Percentiles rank a stretch among this genome's conserved stretches.
phyloP scores from a whole-genome alignment of 169 alveolate genomes.

The Eimeria sp. region DNA sequence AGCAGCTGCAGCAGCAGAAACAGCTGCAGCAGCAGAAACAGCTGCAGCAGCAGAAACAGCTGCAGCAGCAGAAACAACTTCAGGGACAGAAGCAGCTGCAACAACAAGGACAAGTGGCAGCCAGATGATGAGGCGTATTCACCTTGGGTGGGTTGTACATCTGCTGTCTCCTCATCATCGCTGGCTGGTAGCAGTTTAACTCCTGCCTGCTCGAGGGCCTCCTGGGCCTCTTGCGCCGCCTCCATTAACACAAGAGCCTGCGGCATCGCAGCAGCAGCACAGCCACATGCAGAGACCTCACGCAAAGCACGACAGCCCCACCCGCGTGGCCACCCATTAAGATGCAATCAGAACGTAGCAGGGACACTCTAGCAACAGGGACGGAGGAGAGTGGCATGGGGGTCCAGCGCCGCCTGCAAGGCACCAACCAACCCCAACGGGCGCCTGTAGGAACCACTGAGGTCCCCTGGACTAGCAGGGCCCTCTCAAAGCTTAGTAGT shows the following conservation, averaged over 20 bases:
- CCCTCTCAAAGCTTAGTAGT: background rate
- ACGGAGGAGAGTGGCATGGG: no score
- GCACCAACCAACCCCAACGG: no score
- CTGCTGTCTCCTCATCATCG: slow-evolving; percentile 50
- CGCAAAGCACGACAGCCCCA: background rate
- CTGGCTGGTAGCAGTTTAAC: slow-evolving; percentile 34
- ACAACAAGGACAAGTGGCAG: no score
- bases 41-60: slow-evolving; percentile 36
- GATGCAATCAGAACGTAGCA: background rate
- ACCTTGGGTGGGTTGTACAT: slow-evolving; percentile 23
- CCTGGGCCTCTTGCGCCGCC: slow-evolving; percentile 71
- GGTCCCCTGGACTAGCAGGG: background rate
- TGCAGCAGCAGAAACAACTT: no score
- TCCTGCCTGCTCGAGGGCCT: slow-evolving; percentile 67
- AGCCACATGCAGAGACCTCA: background rate
- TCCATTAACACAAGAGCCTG: slow-evolving; percentile 39
- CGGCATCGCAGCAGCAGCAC: background rate
- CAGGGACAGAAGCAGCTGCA: no score
- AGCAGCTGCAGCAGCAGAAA: background rate
- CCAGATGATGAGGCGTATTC: background rate
- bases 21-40: background rate
- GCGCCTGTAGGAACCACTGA: background rate
- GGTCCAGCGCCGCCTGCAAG: no score
- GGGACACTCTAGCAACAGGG: background rate
- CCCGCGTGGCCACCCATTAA: background rate